Evolutionary conservation across 139 green algal species (phyloP).

Genomic region (Diplosphaera chodatii): DNA sequence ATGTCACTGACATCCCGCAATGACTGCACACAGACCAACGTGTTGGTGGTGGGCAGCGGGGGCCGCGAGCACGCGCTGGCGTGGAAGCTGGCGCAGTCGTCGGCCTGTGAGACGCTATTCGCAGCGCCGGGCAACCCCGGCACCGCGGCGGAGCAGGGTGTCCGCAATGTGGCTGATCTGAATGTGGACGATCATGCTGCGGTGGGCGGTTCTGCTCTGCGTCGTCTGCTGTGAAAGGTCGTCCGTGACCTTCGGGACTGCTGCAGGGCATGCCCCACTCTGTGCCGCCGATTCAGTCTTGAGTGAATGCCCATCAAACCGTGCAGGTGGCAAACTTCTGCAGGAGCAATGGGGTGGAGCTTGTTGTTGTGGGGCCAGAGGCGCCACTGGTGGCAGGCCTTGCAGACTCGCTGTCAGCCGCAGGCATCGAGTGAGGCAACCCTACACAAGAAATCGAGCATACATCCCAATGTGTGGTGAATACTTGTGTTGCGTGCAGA

Average conservation of each 20-base stretch:
- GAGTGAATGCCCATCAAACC: not conserved
- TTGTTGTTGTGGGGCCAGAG: slow-evolving; percentile 90
- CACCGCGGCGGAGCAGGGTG: slow-evolving; percentile 53
- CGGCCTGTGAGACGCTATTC: slow-evolving; percentile 52
- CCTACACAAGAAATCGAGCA: too few relatives aligned
- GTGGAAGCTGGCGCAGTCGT: slow-evolving; percentile 79
- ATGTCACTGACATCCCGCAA: not conserved
- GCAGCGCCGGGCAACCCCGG: slow-evolving; percentile 82
- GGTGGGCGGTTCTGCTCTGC: not conserved
- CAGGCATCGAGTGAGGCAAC: slow-evolving; percentile 54
- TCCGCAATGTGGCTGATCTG: slow-evolving; percentile 36
- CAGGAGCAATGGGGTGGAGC: slow-evolving; percentile 51
- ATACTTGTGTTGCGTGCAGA: too few relatives aligned
- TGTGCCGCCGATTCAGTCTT: too few relatives aligned
- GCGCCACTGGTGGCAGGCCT: slow-evolving; percentile 91
- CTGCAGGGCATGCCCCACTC: too few relatives aligned
- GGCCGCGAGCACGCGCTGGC: slow-evolving; percentile 84
- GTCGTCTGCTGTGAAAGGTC: too few relatives aligned
- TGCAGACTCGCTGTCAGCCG: slow-evolving; percentile 61
- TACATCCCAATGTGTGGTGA: too few relatives aligned
- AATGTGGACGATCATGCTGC: slow-evolving; percentile 19
- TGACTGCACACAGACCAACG: slow-evolving; percentile 48
- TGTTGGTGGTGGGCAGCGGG: slow-evolving; percentile 80
- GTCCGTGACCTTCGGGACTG: too few relatives aligned
- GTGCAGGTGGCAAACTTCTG: slow-evolving; percentile 70